Conservation (phyloP, 2,329 filamentous ascomycete species). For the Colletotrichum nymphaeae region DNA sequence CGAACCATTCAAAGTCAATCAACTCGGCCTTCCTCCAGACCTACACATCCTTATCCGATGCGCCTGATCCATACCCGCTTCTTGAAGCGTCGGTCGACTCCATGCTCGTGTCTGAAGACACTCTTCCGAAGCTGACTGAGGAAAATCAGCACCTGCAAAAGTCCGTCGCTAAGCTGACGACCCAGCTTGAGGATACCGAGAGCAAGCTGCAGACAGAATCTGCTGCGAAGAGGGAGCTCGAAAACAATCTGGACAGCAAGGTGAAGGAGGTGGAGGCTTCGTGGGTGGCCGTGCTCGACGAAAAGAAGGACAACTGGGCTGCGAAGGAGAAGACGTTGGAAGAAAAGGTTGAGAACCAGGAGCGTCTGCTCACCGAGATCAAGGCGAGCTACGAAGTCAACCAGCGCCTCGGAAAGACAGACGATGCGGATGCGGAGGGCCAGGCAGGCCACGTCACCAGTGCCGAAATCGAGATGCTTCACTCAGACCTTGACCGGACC, state of each 20-base stretch:
- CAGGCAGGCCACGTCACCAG: constrained; percentile 77
- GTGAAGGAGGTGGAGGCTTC: constrained; percentile 91
- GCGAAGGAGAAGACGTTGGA: constrained; percentile 91
- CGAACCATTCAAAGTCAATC: constrained; percentile 94
- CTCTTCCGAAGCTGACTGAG: constrained; percentile 85
- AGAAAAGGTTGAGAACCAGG: constrained; percentile 95
- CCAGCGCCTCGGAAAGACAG: constrained; percentile 83
- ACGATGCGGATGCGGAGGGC: constrained; percentile 67
- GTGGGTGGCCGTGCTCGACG: constrained; percentile 89
- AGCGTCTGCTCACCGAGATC: constrained; percentile 90
- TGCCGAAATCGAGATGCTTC: constrained; percentile 93
- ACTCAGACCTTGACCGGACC: constrained; percentile 90
- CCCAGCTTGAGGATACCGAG: constrained; percentile 87
- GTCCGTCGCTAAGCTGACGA: constrained; percentile 78
- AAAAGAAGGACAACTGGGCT: constrained; percentile 97
- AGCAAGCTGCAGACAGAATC: constrained; percentile 83
- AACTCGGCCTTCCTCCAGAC: constrained; percentile 93
- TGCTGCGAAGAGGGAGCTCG: constrained; percentile 76
- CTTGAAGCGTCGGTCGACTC: constrained; percentile 97
- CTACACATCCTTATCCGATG: constrained; percentile 94
- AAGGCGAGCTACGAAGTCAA: constrained; percentile 98
- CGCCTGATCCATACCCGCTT: constrained; percentile 94
- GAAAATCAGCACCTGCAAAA: constrained; percentile 91
- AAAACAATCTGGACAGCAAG: constrained; percentile 80
- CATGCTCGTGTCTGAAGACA: constrained; percentile 91